phyloP scores from a whole-genome alignment of 73 alveolate species.

The Paramecium pentaurelia region DNA sequence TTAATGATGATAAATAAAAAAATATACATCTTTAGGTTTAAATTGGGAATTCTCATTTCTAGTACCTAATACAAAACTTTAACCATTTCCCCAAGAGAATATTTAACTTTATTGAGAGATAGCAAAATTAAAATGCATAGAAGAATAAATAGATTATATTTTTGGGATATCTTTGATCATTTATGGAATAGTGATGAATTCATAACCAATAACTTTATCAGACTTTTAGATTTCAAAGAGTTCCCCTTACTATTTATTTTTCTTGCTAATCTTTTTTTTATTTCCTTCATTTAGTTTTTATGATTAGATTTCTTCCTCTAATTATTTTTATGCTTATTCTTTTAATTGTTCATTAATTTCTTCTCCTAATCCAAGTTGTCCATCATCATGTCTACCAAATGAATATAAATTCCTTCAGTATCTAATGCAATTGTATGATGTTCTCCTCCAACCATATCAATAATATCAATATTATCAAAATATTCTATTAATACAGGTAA shows the following conservation, averaged over 20 bases:
- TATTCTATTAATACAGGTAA: slow-evolving; percentile 21
- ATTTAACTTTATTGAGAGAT: background rate
- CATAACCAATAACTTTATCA: slow-evolving; percentile 23
- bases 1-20: background rate
- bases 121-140: slow-evolving; percentile 14
- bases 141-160: slow-evolving; percentile 14
- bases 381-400: slow-evolving; percentile 70
- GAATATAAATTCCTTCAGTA: slow-evolving; percentile 44
- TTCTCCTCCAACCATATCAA: slow-evolving; percentile 66
- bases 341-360: slow-evolving; percentile 13
- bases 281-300: background rate
- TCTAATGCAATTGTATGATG: slow-evolving; percentile 61
- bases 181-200: background rate
- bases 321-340: slow-evolving; percentile 24
- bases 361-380: slow-evolving; percentile 65
- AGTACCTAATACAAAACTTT: slow-evolving; percentile 43
- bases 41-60: slow-evolving; percentile 41
- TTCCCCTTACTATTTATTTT: background rate
- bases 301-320: background rate
- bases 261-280: background rate
- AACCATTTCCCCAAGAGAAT: slow-evolving; percentile 59
- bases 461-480: slow-evolving; percentile 30
- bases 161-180: background rate
- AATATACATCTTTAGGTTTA: background rate
- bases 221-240: background rate